Conservation (phyloP, 768 basidiomycete species). For the Heimioporus sp. region DNA sequence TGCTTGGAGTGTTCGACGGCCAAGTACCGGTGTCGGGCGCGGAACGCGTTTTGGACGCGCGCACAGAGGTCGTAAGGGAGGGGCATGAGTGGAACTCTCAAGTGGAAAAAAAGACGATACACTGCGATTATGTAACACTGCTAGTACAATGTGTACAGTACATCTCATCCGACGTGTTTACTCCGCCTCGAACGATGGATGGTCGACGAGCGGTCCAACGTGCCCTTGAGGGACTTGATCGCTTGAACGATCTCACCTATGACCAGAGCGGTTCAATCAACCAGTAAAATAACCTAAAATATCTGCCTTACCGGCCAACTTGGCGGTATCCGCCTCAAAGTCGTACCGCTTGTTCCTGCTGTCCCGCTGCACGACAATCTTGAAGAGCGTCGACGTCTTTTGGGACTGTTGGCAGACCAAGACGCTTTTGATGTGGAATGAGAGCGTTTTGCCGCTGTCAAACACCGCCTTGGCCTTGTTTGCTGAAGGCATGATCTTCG, state of each 20-base stretch:
- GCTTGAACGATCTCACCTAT: constrained; percentile 77
- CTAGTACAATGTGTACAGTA: neutral
- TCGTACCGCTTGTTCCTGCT: constrained; percentile 89
- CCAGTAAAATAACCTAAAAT: neutral
- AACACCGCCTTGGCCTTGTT: constrained; percentile 80
- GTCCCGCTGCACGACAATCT: constrained; percentile 78
- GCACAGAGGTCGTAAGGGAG: constrained; percentile 86
- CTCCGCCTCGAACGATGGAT: constrained; percentile 61
- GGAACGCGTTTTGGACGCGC: constrained; percentile 90
- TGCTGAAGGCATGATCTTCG: constrained; percentile 84
- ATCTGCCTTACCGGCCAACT: constrained; percentile 61
- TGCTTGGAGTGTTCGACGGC: constrained; percentile 82
- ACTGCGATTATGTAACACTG: constrained; percentile 13
- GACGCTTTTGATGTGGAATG: constrained; percentile 89
- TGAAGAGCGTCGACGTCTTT: constrained; percentile 81
- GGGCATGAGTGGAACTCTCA: constrained; percentile 25
- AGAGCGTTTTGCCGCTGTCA: constrained; percentile 86
- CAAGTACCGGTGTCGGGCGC: constrained; percentile 76
- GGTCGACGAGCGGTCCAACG: constrained; percentile 63
- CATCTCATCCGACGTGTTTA: constrained; percentile 47
- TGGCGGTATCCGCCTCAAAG: constrained; percentile 90
- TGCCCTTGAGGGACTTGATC: constrained; percentile 61
- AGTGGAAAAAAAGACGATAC: neutral
- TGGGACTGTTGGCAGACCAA: constrained; percentile 79
- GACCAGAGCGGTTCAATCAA: constrained; percentile 4